Base-by-base conservation (phyloP, 495 filamentous ascomycete species). In the Penicillium mononematosum region DNA sequence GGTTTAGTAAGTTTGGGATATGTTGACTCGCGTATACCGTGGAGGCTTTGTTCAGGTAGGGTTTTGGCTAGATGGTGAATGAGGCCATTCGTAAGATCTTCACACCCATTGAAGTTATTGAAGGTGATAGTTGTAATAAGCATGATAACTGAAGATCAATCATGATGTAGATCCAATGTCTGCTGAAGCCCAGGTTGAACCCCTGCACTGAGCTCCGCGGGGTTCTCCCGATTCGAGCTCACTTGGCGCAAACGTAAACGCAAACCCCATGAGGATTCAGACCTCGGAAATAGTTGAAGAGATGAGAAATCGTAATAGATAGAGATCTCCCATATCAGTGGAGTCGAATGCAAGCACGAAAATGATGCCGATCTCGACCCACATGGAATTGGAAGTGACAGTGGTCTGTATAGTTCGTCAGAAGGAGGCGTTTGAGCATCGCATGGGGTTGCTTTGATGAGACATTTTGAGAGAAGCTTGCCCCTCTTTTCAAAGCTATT, bases 281-380 rank as follows among this genome's bases (percentile, higher is more conserved):
- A 24, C 24, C 24, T 5, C 24, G 24, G 24, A 25, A 43, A 19
- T 1, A 52, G 5, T 17, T n/a, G 8, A 31, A 31, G 8, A 43
- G 16, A 20, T 17, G 8, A 42, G 24, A 31, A 29, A 25, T 16
- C 11, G 5, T 5, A 17, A 12, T 34, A 54, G 51, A 45, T 45
- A 54, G 14, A 8, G 22, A 32, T 52, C 25, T 14, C 14, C 16
- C 20, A n/a, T 51, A n/a, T 6, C 32, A 25, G 52, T 55, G 52
- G 52, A 38, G 52, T 38, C 31, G 24, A 8, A 45, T 36, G 50
- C 29, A 29, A 29, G 24, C 14, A 53, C 17, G 17, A 32, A 14
- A 54, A 45, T 45, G 49, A 51, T 31, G 47, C 47, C 48, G 52
- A 46, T 55, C 52, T 29, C 14, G 52, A 55, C 42, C 52, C 52